phyloP scores from a whole-genome alignment of 192 early-diverging fungal genomes.

The Backusella sp. region DNA sequence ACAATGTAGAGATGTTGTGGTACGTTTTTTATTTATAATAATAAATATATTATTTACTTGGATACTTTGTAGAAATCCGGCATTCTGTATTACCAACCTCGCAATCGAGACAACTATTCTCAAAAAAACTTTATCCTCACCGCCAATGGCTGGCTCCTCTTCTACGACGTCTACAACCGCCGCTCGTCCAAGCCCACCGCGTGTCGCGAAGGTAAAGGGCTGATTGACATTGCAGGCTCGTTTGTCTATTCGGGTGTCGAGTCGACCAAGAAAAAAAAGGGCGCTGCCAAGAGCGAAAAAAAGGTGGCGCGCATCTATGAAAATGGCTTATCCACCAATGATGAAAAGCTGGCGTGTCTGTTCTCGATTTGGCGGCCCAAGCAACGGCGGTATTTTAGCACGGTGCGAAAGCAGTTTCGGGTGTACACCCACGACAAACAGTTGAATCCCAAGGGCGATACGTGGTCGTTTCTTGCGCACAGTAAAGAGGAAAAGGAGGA shows the following conservation, averaged over 20 bases:
- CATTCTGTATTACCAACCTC: constrained; percentile 23
- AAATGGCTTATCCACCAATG: constrained; percentile 23
- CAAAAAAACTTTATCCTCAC: constrained; percentile 26
- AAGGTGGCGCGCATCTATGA: constrained; percentile 14
- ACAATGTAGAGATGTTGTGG: constrained; percentile 30
- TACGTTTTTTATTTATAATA: constrained; percentile 6
- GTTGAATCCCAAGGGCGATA: constrained; percentile 13
- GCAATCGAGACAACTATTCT: constrained; percentile 16
- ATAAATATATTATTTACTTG: neutral
- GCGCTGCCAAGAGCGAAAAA: neutral
- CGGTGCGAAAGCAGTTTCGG: constrained; percentile 1
- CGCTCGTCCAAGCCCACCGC: neutral
- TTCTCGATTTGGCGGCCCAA: constrained; percentile 31
- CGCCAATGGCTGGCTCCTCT: constrained; percentile 18
- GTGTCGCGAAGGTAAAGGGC: constrained; percentile 6
- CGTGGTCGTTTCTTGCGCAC: constrained; percentile 13
- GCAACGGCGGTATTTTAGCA: neutral
- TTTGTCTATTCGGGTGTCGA: constrained; percentile 29
- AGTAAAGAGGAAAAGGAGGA: constrained; percentile 32
- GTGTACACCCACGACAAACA: neutral
- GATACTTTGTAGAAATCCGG: constrained; percentile 27
- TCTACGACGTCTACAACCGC: constrained; percentile 19
- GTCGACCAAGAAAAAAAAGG: neutral
- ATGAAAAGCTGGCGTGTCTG: constrained; percentile 17
- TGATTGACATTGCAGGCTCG: constrained; percentile 23